Evolutionary conservation across 495 filamentous ascomycete genomes (phyloP).

Genomic region (Hypoxylon crocopeplum): DNA sequence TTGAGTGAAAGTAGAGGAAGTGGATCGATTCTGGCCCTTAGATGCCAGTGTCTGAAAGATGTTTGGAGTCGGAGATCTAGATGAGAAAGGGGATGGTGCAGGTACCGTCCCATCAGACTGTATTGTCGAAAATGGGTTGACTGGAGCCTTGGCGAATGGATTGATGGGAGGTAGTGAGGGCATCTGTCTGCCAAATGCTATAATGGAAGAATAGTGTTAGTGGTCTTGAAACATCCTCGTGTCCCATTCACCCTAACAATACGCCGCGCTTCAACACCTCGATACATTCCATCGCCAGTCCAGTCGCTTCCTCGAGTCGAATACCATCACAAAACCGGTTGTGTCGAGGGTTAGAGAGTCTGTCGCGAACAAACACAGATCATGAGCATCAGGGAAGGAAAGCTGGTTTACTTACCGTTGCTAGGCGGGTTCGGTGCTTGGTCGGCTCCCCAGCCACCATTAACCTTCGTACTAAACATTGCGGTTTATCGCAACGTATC

Average conservation of each 20-base stretch:
- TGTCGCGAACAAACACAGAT: slow-evolving; percentile 3
- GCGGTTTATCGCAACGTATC: slow-evolving; percentile 12
- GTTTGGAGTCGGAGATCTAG: not conserved
- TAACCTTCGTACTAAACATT: slow-evolving; percentile 37
- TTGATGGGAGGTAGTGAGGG: slow-evolving; percentile 14
- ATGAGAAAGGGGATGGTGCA: slow-evolving; percentile 25
- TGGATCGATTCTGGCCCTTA: slow-evolving; percentile 5
- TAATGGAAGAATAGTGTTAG: slow-evolving; percentile 37
- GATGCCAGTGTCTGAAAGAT: not conserved
- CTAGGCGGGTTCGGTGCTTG: slow-evolving; percentile 18
- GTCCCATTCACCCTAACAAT: not conserved
- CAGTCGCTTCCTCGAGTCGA: not conserved
- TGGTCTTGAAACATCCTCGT: slow-evolving; percentile 19
- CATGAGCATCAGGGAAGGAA: slow-evolving; percentile 27
- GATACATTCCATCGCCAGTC: not conserved
- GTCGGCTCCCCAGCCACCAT: slow-evolving; percentile 39
- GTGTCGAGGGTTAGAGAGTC: not conserved
- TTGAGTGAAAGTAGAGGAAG: slow-evolving; percentile 22
- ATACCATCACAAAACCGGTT: slow-evolving; percentile 3
- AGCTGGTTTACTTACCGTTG: slow-evolving; percentile 43
- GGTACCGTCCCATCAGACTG: slow-evolving; percentile 18
- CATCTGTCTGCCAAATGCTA: slow-evolving; percentile 32
- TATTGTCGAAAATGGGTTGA: slow-evolving; percentile 25
- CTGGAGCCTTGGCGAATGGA: slow-evolving; percentile 18
- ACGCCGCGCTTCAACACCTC: not conserved